Conservation (phyloP, 2,329 filamentous ascomycete genomes). For the Bisporella sp. region DNA sequence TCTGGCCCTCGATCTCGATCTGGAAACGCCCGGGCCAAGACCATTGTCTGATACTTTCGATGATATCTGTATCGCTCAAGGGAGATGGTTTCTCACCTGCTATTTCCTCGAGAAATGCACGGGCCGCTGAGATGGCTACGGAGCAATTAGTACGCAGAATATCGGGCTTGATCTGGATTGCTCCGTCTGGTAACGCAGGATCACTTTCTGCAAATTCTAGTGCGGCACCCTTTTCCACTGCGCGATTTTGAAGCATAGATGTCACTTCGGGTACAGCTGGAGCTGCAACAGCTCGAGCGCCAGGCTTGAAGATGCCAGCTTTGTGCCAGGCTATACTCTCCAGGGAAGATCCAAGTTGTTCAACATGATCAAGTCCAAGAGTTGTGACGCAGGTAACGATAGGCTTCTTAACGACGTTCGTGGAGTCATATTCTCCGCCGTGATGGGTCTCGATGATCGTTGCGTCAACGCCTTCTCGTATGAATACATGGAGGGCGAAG, state of each 20-base stretch:
- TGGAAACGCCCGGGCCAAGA: constrained; percentile 75
- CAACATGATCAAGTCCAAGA: constrained; percentile 59
- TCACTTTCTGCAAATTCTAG: constrained; percentile 22
- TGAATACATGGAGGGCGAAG: constrained; percentile 57
- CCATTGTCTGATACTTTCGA: constrained; percentile 60
- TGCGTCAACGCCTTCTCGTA: constrained; percentile 52
- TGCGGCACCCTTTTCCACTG: constrained; percentile 39
- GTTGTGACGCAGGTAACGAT: constrained; percentile 53
- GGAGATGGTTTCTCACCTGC: constrained; percentile 61
- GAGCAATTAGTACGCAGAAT: constrained; percentile 51
- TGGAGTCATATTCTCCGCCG: constrained; percentile 60
- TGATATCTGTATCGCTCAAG: constrained; percentile 69
- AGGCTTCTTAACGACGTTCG: constrained; percentile 49
- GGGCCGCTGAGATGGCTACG: constrained; percentile 41
- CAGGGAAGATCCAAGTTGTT: constrained; percentile 50
- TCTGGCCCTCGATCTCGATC: constrained; percentile 39
- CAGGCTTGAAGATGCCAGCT: constrained; percentile 59
- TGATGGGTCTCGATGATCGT: constrained; percentile 60
- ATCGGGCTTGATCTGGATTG: constrained; percentile 35
- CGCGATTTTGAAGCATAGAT: constrained; percentile 41
- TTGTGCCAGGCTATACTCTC: constrained; percentile 67
- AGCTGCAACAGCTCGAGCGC: constrained; percentile 50
- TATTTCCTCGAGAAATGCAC: constrained; percentile 33
- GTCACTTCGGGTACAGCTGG: constrained; percentile 40
- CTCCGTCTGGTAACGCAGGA: constrained; percentile 8